Percentiles rank a stretch among this genome's conserved stretches.
Evolutionary conservation across 495 filamentous ascomycete species (phyloP).

Genomic region (Clohesyomyces aquaticus): DNA sequence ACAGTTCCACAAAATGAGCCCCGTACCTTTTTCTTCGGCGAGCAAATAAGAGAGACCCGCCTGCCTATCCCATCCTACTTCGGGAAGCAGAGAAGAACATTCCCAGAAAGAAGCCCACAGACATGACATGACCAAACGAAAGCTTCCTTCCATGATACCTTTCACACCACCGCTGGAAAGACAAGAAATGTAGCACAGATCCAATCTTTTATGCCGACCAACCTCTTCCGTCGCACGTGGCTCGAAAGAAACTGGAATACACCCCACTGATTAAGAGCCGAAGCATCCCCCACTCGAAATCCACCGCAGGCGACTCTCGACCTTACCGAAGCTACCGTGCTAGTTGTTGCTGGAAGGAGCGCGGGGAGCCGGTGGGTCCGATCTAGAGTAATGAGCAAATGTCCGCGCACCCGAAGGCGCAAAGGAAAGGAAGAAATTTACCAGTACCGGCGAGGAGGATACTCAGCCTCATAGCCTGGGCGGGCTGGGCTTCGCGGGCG

Average conservation of each 20-base stretch:
- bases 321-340: not conserved
- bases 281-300: not conserved
- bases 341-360: conserved; percentile 2
- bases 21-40: too few species aligned
- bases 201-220: conserved; percentile 4
- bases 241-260: not conserved
- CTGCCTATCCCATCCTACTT: too few species aligned
- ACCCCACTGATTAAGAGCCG: not conserved
- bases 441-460: conserved; percentile 48
- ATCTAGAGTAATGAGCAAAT: conserved; percentile 12
- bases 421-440: conserved; percentile 29
- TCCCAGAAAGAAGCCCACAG: too few species aligned
- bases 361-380: not conserved
- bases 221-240: not conserved
- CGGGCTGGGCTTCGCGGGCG: conserved; percentile 44
- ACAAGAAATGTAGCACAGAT: too few species aligned
- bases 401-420: conserved; percentile 4
- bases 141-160: too few species aligned
- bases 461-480: conserved; percentile 43
- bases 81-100: too few species aligned
- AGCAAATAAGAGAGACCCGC: too few species aligned
- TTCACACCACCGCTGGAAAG: too few species aligned
- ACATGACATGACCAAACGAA: too few species aligned
- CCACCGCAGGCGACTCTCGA: conserved; percentile 5
- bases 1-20: too few species aligned